Evolutionary conservation across 1,284 basidiomycete genomes (phyloP).

Genomic region (Trametes hirsuta): DNA sequence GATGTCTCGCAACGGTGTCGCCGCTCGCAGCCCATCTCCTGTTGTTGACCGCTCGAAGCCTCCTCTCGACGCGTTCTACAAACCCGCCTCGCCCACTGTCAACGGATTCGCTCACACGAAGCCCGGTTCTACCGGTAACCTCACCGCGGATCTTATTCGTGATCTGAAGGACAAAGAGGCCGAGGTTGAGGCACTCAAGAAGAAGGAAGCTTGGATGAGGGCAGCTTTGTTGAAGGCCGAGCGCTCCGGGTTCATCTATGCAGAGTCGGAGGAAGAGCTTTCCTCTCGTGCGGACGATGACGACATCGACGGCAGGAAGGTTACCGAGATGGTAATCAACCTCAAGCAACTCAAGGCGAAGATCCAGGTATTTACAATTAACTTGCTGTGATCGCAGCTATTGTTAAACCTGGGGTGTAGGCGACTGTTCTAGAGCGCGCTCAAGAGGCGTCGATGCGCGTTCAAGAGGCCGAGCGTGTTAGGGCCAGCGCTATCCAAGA

Average conservation of each 20-base stretch:
- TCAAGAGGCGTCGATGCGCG: conserved; percentile 73
- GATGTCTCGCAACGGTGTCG: conserved; percentile 50
- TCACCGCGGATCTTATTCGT: conserved; percentile 73
- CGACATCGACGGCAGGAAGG: conserved; percentile 44
- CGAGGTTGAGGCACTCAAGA: conserved; percentile 79
- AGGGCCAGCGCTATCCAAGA: conserved; percentile 88
- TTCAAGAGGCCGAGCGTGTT: conserved; percentile 81
- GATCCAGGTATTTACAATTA: conserved; percentile 71
- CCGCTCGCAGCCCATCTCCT: conserved; percentile 68
- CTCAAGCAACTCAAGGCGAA: conserved; percentile 91
- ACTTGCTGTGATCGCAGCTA: conserved; percentile 1
- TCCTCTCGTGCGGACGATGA: conserved; percentile 43
- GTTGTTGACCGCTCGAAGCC: conserved; percentile 54
- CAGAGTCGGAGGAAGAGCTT: conserved; percentile 43
- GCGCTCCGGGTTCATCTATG: conserved; percentile 81
- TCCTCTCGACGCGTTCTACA: conserved; percentile 64
- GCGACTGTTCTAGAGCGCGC: conserved; percentile 76
- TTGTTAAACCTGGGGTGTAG: conserved; percentile 41
- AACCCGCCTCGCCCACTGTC: conserved; percentile 56
- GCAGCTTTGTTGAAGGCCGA: conserved; percentile 80
- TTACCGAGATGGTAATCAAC: conserved; percentile 77
- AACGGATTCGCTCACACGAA: conserved; percentile 53
- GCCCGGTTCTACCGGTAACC: conserved; percentile 65
- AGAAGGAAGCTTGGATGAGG: conserved; percentile 87
- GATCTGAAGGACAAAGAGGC: conserved; percentile 82